Evolutionary conservation across 108 stramenopile species (phyloP).

Genomic region (Cyclotella baltica): DNA sequence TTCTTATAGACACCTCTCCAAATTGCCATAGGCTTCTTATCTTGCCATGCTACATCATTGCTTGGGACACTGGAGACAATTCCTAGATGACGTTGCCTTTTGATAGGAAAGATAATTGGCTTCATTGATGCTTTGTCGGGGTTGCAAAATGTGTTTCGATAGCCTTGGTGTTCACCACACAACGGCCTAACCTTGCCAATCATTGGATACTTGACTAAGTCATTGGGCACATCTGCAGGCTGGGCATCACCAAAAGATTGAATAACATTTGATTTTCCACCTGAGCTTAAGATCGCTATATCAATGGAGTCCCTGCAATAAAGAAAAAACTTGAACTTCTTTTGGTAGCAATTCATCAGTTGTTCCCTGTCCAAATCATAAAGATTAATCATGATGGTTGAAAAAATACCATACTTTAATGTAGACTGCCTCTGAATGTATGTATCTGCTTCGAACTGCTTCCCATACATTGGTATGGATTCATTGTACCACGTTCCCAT

Average conservation of each 20-base stretch:
- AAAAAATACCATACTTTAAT: constrained; percentile 38
- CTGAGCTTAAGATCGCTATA: constrained; percentile 47
- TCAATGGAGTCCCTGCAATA: constrained; percentile 58
- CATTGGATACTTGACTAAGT: constrained; percentile 39
- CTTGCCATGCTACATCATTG: constrained; percentile 73
- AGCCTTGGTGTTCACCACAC: constrained; percentile 11
- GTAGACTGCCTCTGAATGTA: constrained; percentile 49
- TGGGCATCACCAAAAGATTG: constrained; percentile 47
- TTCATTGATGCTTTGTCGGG: constrained; percentile 13
- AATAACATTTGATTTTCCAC: constrained; percentile 43
- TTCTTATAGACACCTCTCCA: constrained; percentile 76
- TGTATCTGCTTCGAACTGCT: constrained; percentile 32
- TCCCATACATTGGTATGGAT: constrained; percentile 44
- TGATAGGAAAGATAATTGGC: constrained; percentile 50
- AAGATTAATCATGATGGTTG: constrained; percentile 41
- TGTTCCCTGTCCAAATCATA: constrained; percentile 40
- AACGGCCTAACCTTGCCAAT: constrained; percentile 51
- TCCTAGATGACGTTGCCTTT: constrained; percentile 48
- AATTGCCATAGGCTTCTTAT: constrained; percentile 73
- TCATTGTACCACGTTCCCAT: constrained; percentile 55
- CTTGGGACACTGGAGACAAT: constrained; percentile 43
- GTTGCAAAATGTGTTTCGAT: constrained; percentile 16
- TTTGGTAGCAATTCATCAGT: constrained; percentile 39
- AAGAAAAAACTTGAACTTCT: constrained; percentile 35
- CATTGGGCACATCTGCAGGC: constrained; percentile 25